Base-by-base conservation (phyloP, 2,329 filamentous ascomycete species). In the Colletotrichum musae region DNA sequence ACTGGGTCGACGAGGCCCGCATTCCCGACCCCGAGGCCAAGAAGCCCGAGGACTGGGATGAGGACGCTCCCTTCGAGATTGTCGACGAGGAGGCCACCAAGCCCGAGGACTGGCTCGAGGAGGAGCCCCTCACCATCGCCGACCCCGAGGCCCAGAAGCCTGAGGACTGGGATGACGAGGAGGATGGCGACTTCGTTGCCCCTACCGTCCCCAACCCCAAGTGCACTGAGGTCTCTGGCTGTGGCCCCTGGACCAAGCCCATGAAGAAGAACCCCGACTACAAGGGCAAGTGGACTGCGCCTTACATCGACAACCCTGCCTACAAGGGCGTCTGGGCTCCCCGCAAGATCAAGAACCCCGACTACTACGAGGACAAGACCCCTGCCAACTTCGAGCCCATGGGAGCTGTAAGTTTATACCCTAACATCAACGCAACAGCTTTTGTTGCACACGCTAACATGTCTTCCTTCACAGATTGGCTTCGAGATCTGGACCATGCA, bases 401-500 rank as follows among this genome's bases (percentile, higher is more conserved):
- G 82, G 96, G 96, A 79, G 95, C 94, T 86, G 93, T 95, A 88
- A 91, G 92, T 93, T 65, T 15, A 51, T 50, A 39, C 39, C 5
- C 16, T 53, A 16, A 39, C 15, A 4, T 32, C 1, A 26, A 28
- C 21, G 2, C 21, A 24, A 36, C 3, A 47, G 9, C 7, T 7
- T 36, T 36, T 24, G 39, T 70, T 12, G 64, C 57, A 59, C n/a
- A 73, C 53, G 57, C 5, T 51, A 24, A 39, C 52, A 16, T 13
- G 7, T 16, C 13, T 52, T 24, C 6, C 6, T 41, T 15, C n/a
- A 50, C 78, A 94, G 93, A 95, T 98, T 85, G 96, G 96, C 77
- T 98, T 98, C 79, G 96, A 99, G 85, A 95, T 99, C 85, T 99
- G 96, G 96, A 98, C 96, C 77, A 99, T 99, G 96, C 95, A 98